These are phyloP conservation scores for Plasmodium malariae DNA, from an alignment of 169 alveolate genomes.

Conservation along the genomic window DNA sequence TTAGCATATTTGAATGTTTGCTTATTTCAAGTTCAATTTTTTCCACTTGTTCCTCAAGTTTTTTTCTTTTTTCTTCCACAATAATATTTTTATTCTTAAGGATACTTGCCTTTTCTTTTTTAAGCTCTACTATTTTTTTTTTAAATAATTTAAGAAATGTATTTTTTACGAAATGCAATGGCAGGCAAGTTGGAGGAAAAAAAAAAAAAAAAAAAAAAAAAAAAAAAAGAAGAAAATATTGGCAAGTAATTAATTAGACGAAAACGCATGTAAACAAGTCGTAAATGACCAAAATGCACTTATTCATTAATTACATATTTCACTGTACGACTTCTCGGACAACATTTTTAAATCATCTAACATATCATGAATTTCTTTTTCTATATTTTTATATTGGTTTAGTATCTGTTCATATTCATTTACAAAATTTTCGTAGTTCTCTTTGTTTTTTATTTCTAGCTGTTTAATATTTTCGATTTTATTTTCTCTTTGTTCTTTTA, in stretches of 20 bases:
- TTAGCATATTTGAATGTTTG: constrained; percentile 62
- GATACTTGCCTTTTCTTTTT: constrained; percentile 52
- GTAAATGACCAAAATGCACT: neutral
- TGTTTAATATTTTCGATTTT: constrained; percentile 56
- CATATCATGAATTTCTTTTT: constrained; percentile 55
- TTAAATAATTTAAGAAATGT: neutral
- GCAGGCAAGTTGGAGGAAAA: neutral
- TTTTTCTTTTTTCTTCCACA: constrained; percentile 44
- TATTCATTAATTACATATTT: constrained; percentile 60
- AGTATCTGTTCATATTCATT: constrained; percentile 60
- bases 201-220: neutral
- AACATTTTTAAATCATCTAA: constrained; percentile 40
- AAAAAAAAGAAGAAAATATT: neutral
- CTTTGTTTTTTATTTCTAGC: constrained; percentile 57
- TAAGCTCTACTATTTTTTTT: constrained; percentile 56
- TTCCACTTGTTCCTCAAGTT: constrained; percentile 32
- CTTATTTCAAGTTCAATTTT: constrained; percentile 27
- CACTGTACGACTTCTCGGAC: constrained; percentile 64
- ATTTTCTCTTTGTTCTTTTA: constrained; percentile 65
- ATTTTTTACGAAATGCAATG: constrained; percentile 1
- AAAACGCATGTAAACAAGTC: neutral
- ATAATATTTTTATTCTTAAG: constrained; percentile 32
- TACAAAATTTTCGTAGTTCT: constrained; percentile 34
- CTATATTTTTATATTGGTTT: constrained; percentile 42
- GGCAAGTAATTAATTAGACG: neutral